Evolutionary conservation across 331 rosid genomes (phyloP).

Genomic region (Acacia concinna): DNA sequence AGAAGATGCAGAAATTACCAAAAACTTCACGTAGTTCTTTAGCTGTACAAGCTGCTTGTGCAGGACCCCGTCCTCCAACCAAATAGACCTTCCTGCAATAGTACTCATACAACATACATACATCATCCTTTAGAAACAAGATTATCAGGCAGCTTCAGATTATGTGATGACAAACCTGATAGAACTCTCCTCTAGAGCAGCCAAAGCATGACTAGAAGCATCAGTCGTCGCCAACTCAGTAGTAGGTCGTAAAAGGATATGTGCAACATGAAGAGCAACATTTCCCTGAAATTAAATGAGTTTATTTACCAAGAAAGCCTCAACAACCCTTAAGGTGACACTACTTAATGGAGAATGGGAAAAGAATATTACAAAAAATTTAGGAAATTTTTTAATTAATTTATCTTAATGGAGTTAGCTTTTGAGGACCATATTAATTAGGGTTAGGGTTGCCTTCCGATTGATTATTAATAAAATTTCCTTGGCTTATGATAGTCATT

Average conservation of each 20-base stretch:
- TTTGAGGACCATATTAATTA: background rate
- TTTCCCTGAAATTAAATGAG: constrained; percentile 71
- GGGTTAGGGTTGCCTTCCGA: background rate
- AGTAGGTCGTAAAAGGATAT: constrained; percentile 71
- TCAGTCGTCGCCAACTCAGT: constrained; percentile 78
- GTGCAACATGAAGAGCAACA: constrained; percentile 93
- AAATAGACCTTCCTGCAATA: constrained; percentile 71
- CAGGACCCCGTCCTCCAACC: constrained; percentile 98
- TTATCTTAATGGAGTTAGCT: background rate
- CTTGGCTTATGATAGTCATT: background rate
- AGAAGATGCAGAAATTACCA: constrained; percentile 52
- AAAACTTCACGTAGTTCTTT: constrained; percentile 88
- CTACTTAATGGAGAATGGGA: constrained; percentile 45
- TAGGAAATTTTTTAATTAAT: too few species aligned
- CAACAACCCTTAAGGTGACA: background rate
- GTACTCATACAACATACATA: constrained; percentile 18
- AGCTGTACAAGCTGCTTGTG: constrained; percentile 94
- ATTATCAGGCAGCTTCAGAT: constrained; percentile 13
- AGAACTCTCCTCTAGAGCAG: constrained; percentile 72
- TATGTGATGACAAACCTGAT: constrained; percentile 58
- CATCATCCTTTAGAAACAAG: constrained; percentile 4
- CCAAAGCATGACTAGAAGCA: constrained; percentile 81
- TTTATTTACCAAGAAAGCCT: constrained; percentile 5
- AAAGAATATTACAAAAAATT: background rate
- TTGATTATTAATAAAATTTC: background rate